These are phyloP conservation scores for Fusarium oxysporum DNA, from an alignment of 2,329 filamentous ascomycete species.

Conservation along the genomic window DNA sequence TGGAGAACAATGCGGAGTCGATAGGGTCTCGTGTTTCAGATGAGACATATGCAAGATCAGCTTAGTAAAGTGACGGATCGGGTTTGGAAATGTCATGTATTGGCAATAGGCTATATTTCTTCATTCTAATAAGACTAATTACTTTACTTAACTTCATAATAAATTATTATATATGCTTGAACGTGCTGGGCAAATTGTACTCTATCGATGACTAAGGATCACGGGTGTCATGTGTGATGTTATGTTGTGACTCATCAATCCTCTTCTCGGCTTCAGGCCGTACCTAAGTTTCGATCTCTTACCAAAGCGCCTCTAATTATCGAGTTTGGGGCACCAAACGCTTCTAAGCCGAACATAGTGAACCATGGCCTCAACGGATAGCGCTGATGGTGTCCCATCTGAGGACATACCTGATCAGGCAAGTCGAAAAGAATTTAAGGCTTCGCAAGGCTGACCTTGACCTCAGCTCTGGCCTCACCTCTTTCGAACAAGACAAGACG, in stretches of 20 bases:
- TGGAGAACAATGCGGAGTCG: neutral
- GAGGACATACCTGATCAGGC: neutral
- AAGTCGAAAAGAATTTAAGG: neutral
- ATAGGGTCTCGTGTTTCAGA: neutral
- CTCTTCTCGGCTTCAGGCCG: too few relatives aligned
- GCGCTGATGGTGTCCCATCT: neutral
- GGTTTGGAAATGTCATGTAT: neutral
- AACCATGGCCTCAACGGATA: neutral
- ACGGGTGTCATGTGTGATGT: neutral
- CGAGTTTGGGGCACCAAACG: neutral
- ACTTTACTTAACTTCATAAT: accelerated
- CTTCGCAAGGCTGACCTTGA: neutral
- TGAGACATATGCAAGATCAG: neutral
- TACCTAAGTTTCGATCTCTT: neutral
- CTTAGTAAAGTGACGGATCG: neutral
- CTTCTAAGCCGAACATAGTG: neutral
- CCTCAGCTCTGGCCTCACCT: neutral
- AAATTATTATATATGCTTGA: too few relatives aligned
- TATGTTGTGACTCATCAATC: neutral
- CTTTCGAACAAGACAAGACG: neutral
- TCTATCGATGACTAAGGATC: neutral
- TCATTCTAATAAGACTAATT: neutral
- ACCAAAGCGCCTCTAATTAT: too few relatives aligned
- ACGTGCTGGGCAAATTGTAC: neutral
- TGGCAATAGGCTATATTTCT: too few relatives aligned